These are phyloP conservation scores for Phoma herbarum DNA, from an alignment of 2,329 filamentous ascomycete species.

Conservation along the genomic window DNA sequence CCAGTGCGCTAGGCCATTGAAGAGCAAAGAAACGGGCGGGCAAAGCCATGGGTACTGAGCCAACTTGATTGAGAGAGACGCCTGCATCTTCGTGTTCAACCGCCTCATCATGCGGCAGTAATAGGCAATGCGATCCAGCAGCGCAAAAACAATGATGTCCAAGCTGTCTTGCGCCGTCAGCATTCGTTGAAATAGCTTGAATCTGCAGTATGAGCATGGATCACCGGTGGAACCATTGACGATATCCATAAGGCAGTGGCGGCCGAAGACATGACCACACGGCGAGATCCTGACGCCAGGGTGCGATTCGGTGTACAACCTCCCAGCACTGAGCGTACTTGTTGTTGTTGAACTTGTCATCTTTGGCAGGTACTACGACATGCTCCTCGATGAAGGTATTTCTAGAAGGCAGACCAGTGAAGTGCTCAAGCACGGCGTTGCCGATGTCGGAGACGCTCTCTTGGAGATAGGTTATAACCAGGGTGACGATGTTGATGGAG, in stretches of 20 bases:
- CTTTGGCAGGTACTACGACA: conserved; percentile 24
- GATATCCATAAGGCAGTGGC: conserved; percentile 16
- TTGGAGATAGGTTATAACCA: neutral
- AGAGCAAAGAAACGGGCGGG: neutral
- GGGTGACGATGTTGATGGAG: no score
- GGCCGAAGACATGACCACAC: conserved; percentile 31
- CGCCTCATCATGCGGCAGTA: neutral
- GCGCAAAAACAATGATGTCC: neutral
- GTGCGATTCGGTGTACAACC: conserved; percentile 23
- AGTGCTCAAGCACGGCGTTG: conserved; percentile 8
- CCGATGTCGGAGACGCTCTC: neutral
- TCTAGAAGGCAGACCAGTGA: conserved; percentile 8
- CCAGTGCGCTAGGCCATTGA: neutral
- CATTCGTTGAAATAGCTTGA: conserved; percentile 9
- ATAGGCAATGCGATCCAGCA: neutral
- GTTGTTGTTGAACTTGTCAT: conserved; percentile 25
- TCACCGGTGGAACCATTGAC: conserved; percentile 15
- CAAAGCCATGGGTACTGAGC: neutral
- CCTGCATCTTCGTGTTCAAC: neutral
- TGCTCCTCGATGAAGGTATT: conserved; percentile 14
- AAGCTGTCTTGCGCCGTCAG: neutral
- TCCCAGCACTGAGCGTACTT: conserved; percentile 28
- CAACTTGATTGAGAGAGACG: neutral
- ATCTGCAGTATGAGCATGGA: conserved; percentile 21
- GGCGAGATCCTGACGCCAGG: conserved; percentile 19